Conservation (phyloP, 1,284 basidiomycete species). For the Pholiota adiposa region DNA sequence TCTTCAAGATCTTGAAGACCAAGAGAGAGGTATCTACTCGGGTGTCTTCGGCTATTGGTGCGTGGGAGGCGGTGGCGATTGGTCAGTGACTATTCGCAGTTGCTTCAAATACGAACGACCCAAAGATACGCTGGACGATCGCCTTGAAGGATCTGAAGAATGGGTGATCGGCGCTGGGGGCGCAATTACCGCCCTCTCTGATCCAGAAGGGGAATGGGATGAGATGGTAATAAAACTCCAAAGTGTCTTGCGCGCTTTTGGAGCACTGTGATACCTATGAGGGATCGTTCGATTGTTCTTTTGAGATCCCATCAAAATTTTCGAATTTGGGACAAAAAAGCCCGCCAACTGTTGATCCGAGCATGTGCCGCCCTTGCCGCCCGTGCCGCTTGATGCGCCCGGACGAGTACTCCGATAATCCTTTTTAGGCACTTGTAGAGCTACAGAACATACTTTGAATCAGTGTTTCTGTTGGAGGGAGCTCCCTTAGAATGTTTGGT, state of each 20-base stretch:
- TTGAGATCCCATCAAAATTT: too few relatives aligned
- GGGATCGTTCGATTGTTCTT: too few relatives aligned
- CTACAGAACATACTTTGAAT: too few relatives aligned
- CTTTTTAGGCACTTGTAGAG: too few relatives aligned
- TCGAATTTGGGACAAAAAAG: too few relatives aligned
- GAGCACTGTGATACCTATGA: slow-evolving; percentile 26
- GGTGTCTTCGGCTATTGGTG: slow-evolving; percentile 94
- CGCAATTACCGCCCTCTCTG: slow-evolving; percentile 93
- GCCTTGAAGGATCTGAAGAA: slow-evolving; percentile 42
- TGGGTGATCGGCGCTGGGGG: slow-evolving; percentile 92
- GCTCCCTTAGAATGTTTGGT: too few relatives aligned
- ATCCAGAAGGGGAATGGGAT: slow-evolving; percentile 80
- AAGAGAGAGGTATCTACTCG: slow-evolving; percentile 86
- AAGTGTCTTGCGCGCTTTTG: slow-evolving; percentile 71
- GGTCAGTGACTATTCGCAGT: slow-evolving; percentile 96
- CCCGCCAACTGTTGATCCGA: too few relatives aligned
- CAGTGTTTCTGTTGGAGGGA: too few relatives aligned
- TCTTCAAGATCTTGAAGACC: slow-evolving; percentile 79
- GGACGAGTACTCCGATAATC: too few relatives aligned
- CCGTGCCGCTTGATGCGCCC: too few relatives aligned
- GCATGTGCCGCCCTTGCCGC: too few relatives aligned
- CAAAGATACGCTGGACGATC: slow-evolving; percentile 1
- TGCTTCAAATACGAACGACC: slow-evolving; percentile 75
- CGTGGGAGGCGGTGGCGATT: slow-evolving; percentile 87
- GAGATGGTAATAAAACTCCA: slow-evolving; percentile 90